Base-by-base conservation (phyloP, 2,329 filamentous ascomycete genomes). In the Xylaria sp. region DNA sequence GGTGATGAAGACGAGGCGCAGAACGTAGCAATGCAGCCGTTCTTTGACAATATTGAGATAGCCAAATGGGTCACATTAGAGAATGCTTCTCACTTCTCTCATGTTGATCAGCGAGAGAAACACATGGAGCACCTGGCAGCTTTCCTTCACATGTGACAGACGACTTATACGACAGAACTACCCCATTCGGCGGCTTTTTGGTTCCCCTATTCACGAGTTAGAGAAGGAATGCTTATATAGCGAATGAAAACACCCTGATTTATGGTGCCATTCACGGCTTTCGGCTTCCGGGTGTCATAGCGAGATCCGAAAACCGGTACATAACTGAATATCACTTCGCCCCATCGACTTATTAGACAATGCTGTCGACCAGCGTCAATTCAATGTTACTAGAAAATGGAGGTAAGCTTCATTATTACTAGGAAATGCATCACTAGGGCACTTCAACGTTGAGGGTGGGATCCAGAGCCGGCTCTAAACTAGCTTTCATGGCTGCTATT, bases 51-150 rank as follows among this genome's bases (percentile, higher is more conserved):
- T 21, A 80, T 82, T 29, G 35, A 66, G n/a, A 79, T 79, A 37
- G 78, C 75, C 1, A 79, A 80, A 65, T 81, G 78, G 80, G 66
- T 81, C 8, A 79, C 73, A 3, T 47, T 82, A n/a, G 77, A 78
- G 32, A 1, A 78, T 58, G 79, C 78, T 1, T 74, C 78, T 1
- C 80, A 81, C 61, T 75, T 80, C 32, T 73, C 76, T 12, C 78
- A 81, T 57, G 71, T 81, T 10, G 77, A 79, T 47, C 75, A 78
- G 27, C 71, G 74, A 2, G 72, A 76, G 63, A 74, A 72, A 60
- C 77, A 79, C 42, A 75, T 78, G 51, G 53, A 70, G 9, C 69
- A 76, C 40, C 6, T 68, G 13, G 54, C 23, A 35, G 29, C 59
- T 37, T 66, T 66, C 27, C 53, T 58, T 40, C 12, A 23, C 2